Base-by-base conservation (phyloP, 305 asterid genomes). In the Fraxinus baroniana region DNA sequence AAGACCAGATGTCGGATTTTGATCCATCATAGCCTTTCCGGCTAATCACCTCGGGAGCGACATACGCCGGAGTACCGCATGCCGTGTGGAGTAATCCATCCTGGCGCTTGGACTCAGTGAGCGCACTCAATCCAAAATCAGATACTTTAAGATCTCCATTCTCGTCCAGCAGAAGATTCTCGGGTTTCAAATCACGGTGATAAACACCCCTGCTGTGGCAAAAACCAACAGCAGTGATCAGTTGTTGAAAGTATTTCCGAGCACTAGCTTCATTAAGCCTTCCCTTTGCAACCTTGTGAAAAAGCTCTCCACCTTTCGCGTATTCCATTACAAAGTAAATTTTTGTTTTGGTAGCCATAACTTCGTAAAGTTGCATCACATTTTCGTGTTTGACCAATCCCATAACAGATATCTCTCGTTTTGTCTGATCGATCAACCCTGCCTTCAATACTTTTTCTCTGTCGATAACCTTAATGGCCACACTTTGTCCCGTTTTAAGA, bases 31-130 rank as follows among this genome's bases (percentile, higher is more conserved):
- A 88, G 24, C 91, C 91, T 35, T 86, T 86, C 62, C 85, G 79
- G 80, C 80, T 84, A 18, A 88, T 80, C 79, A 88, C 91, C 66
- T 88, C 90, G 5, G 90, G 90, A 26, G 90, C 89, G 72, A 86
- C 89, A 62, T 88, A 88, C 37, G 89, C 87, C 18, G 89, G 90
- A 39, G 90, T 88, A 32, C 90, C 90, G 8, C 90, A 88, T n/a
- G 89, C 82, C 9, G 91, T 88, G 82, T 84, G 91, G 75, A 88
- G 85, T 57, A 88, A 80, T 15, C 89, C 91, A 4, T 88, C 91
- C 80, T 86, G 86, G 33, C 83, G 68, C 73, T 76, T 84, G 20
- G 85, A 84, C 74, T 88, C 91, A 13, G 81, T 20, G 30, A 86
- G 79, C 15, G 91, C 91, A 70, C 91, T 88, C 85, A 88, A 84